Conservation (phyloP, 257 asterid species). For the Fraxinus americana region DNA sequence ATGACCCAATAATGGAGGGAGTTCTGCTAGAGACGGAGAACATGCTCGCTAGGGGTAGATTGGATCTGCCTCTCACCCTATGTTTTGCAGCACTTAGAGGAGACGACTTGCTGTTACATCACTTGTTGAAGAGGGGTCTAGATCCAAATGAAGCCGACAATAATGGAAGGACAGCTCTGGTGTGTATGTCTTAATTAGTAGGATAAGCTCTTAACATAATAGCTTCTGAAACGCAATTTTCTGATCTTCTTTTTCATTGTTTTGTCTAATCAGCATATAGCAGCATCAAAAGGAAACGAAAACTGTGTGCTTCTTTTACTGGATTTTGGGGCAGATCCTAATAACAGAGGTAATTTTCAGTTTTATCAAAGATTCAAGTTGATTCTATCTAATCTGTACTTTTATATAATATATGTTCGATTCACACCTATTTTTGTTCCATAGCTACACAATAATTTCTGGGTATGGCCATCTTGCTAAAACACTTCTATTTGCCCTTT, state of each 20-base stretch:
- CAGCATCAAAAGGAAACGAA: conserved; percentile 75
- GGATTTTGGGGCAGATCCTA: conserved; percentile 81
- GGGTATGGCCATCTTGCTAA: background rate
- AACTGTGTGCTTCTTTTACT: conserved; percentile 74
- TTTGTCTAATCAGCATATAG: conserved; percentile 65
- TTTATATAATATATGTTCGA: background rate
- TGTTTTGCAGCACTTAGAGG: conserved; percentile 89
- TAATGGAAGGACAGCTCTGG: conserved; percentile 78
- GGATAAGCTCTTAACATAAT: conserved; percentile 2
- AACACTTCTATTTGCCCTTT: background rate
- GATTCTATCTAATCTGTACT: background rate
- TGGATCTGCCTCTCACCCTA: conserved; percentile 89
- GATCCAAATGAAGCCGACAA: conserved; percentile 86
- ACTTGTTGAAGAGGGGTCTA: conserved; percentile 80
- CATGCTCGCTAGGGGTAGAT: conserved; percentile 91
- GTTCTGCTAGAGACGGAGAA: conserved; percentile 75
- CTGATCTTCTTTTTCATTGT: conserved; percentile 9
- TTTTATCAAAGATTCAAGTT: background rate
- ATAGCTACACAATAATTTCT: background rate
- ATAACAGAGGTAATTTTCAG: conserved; percentile 57
- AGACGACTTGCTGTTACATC: conserved; percentile 81
- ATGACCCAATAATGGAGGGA: conserved; percentile 89
- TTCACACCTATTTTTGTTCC: background rate
- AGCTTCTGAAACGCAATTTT: background rate
- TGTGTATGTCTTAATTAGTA: conserved; percentile 23